Percentiles rank a stretch among this genome's conserved stretches.
Conservation (phyloP, 805 yeast species). For the Lipomyces mesembrius region DNA sequence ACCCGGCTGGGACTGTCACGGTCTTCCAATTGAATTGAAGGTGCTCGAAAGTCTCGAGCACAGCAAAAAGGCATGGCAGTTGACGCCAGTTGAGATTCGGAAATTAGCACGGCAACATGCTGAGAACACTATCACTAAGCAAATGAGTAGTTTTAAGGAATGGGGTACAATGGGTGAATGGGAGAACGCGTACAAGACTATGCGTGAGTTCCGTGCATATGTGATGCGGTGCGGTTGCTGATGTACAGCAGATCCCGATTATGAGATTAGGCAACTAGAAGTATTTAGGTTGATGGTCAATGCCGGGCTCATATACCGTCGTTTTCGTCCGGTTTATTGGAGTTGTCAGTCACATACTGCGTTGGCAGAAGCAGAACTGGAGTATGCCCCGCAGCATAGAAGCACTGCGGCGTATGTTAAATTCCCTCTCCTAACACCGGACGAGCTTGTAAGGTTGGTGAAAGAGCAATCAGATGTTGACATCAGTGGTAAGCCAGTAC, state of each 20-base stretch:
- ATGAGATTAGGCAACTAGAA: slow-evolving; percentile 74
- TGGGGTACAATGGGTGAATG: slow-evolving; percentile 88
- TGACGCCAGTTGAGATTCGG: slow-evolving; percentile 59
- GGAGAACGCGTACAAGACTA: slow-evolving; percentile 70
- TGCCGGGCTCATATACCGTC: slow-evolving; percentile 74
- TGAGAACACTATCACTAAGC: slow-evolving; percentile 62
- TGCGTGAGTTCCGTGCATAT: slow-evolving; percentile 45
- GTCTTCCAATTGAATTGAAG: slow-evolving; percentile 91
- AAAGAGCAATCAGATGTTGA: slow-evolving; percentile 17
- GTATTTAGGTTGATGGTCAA: slow-evolving; percentile 69
- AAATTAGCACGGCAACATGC: slow-evolving; percentile 74
- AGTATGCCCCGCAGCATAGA: slow-evolving; percentile 72
- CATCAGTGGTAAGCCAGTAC: slow-evolving; percentile 30
- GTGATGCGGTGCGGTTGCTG: background rate
- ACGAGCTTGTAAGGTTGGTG: background rate
- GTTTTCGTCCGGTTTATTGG: slow-evolving; percentile 96
- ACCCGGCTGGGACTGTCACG: slow-evolving; percentile 99
- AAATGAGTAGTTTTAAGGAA: slow-evolving; percentile 63
- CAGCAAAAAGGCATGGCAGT: slow-evolving; percentile 40
- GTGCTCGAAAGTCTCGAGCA: slow-evolving; percentile 56
- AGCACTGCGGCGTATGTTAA: slow-evolving; percentile 72
- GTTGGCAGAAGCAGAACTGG: slow-evolving; percentile 93
- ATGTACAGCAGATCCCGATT: slow-evolving; percentile 51
- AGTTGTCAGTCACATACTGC: slow-evolving; percentile 94
- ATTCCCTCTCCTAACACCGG: slow-evolving; percentile 55